Base-by-base conservation (phyloP, 2,329 filamentous ascomycete species). In the Epichloe sylvatica region DNA sequence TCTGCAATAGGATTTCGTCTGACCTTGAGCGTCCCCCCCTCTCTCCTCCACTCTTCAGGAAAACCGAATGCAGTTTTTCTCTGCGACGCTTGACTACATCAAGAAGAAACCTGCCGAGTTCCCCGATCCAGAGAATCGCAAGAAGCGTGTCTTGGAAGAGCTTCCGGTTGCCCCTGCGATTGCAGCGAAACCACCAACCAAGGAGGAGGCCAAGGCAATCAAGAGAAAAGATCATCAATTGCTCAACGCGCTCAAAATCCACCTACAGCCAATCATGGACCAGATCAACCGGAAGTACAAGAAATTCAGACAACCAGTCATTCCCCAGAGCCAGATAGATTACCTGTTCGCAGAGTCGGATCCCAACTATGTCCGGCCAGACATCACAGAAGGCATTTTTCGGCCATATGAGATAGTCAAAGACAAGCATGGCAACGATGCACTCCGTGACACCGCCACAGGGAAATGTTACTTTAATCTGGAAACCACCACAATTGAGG, bases 391-490 rank as follows among this genome's bases (percentile, higher is more conserved):
- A 39, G 64, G 64, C 13, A 78, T 83, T 11, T 70, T 74, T 49
- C 78, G 89, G 42, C 90, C 89, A 1, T 97, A 80, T 61, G 86
- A 90, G 60, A 81, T 89, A 52, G 80, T 80, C 38, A 81, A 80
- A 57, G 91, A 98, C 63, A 81, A 82, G 54, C 78, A 92, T 55
- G 90, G 85, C 8, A 80, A 84, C 11, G 74, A 80, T 39, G 89
- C 90, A 15, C 71, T 98, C 42, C 73, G 80, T 38, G 86, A 97
- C 55, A 81, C 79, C 5, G 75, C 76, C 2, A 86, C 81, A 2
- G 81, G 81, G 51, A 95, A 92, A 64, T 92, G 90, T 64, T 97
- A 83, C 65, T 97, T 96, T 71, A 98, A 98, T 57, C 72, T 98
- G 43, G 90, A 97, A 61, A 86, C 91, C 11, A 84, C 84, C 3